A percentile compares a stretch with the other conserved stretches of the same genome.
Conservation (phyloP, 208 protist genomes). For the Naegleria gruberi region DNA sequence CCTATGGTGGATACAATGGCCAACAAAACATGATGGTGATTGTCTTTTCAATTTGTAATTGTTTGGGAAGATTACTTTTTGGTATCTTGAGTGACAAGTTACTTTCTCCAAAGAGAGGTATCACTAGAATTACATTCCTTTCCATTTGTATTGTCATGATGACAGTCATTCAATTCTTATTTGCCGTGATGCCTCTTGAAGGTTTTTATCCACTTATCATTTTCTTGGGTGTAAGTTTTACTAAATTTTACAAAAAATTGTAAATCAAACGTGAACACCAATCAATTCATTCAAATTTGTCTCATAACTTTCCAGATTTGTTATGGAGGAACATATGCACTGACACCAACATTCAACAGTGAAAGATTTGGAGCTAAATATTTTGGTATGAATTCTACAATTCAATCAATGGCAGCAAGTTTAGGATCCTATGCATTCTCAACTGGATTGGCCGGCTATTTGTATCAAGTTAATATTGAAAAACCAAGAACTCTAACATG, state of each 20-base stretch:
- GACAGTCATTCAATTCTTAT: not conserved
- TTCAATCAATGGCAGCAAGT: not conserved
- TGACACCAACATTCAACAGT: not conserved
- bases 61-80: not conserved
- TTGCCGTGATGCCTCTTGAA: not conserved
- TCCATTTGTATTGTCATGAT: not conserved
- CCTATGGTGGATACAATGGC: not conserved
- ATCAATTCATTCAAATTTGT: too few species aligned
- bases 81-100: slow-evolving; percentile 9
- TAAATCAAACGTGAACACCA: too few species aligned
- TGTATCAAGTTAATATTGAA: not conserved
- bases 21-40: not conserved
- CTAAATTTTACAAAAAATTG: not conserved
- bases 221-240: not conserved
- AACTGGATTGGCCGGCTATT: not conserved
- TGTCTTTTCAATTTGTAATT: slow-evolving; percentile 2
- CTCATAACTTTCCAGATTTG: not conserved
- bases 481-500: not conserved
- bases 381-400: not conserved
- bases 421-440: not conserved
- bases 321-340: not conserved
- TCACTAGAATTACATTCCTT: not conserved
- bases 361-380: slow-evolving; percentile 8
- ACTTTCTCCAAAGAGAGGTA: not conserved
- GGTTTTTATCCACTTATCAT: not conserved